Conservation (phyloP, 257 asterid genomes). For the Capsicum baccatum region DNA sequence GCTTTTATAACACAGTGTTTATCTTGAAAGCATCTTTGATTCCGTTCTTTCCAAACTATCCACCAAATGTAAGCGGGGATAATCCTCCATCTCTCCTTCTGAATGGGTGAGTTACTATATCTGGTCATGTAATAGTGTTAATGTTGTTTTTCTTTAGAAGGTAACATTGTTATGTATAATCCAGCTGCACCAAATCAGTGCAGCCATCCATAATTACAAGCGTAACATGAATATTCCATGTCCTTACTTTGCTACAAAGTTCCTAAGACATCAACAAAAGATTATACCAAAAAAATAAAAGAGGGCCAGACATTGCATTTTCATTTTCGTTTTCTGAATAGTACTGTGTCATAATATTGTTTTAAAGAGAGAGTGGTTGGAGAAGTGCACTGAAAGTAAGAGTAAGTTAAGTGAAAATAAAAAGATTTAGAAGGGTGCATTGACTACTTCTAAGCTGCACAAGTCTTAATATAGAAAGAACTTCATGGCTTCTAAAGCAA, state of each 20-base stretch:
- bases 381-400: neutral
- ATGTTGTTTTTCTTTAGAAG: neutral
- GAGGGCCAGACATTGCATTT: slow-evolving; percentile 8
- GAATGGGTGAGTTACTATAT: slow-evolving; percentile 17
- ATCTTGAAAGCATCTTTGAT: neutral
- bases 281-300: neutral
- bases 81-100: neutral
- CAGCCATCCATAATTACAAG: neutral
- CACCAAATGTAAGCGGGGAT: neutral
- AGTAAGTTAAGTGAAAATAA: neutral
- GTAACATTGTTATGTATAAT: neutral
- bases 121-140: neutral
- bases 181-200: slow-evolving; percentile 3
- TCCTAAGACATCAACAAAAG: slow-evolving; percentile 11
- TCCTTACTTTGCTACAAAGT: neutral
- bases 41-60: neutral
- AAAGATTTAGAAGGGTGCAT: neutral
- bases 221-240: neutral
- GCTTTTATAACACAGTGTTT: neutral
- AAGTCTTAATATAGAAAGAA: slow-evolving; percentile 9
- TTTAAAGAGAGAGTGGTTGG: neutral
- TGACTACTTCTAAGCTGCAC: neutral
- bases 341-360: neutral
- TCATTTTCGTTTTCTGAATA: slow-evolving; percentile 13
- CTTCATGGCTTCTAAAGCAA: slow-evolving; percentile 12